A percentile compares a stretch with the other conserved stretches of the same genome.
These are phyloP conservation scores for Fusarium luffae DNA, from an alignment of 2,329 filamentous ascomycete species.

Conservation along the genomic window DNA sequence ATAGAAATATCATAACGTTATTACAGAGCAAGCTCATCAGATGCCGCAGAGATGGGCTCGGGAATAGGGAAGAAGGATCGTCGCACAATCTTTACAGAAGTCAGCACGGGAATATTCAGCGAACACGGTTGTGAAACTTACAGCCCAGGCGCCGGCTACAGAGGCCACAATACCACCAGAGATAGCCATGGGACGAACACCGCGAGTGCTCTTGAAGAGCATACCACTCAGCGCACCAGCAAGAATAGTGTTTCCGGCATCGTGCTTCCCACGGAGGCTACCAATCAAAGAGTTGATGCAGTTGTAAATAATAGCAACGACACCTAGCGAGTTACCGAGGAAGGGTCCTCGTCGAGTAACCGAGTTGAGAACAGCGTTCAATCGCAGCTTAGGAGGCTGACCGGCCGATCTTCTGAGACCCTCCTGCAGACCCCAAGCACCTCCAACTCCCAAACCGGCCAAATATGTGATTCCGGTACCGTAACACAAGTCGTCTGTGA, in stretches of 20 bases:
- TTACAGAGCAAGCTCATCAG: slow-evolving; percentile 48
- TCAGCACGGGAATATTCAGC: slow-evolving; percentile 9
- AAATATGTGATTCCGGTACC: slow-evolving; percentile 96
- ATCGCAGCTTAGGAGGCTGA: slow-evolving; percentile 86
- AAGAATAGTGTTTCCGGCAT: slow-evolving; percentile 86
- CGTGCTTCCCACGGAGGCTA: slow-evolving; percentile 83
- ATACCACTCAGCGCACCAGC: slow-evolving; percentile 91
- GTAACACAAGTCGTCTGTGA: slow-evolving; percentile 98
- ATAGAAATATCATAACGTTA: slow-evolving; percentile 37
- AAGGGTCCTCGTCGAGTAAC: slow-evolving; percentile 94
- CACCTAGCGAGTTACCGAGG: slow-evolving; percentile 93
- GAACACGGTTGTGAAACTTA: slow-evolving; percentile 63
- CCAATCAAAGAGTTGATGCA: slow-evolving; percentile 88
- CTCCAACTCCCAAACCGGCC: slow-evolving; percentile 84
- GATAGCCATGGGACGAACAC: slow-evolving; percentile 91
- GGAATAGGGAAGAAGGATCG: slow-evolving; percentile 57
- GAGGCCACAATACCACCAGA: slow-evolving; percentile 89
- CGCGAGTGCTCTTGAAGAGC: slow-evolving; percentile 96
- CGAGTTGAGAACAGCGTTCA: slow-evolving; percentile 95
- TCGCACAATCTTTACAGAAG: slow-evolving; percentile 49
- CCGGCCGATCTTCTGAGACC: slow-evolving; percentile 82
- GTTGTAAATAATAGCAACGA: slow-evolving; percentile 97
- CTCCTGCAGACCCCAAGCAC: slow-evolving; percentile 91
- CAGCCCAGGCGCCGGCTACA: slow-evolving; percentile 88
- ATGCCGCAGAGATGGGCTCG: slow-evolving; percentile 47